These are phyloP conservation scores for Nothophoma quercina DNA, from an alignment of 2,329 filamentous ascomycete genomes.

Conservation along the genomic window DNA sequence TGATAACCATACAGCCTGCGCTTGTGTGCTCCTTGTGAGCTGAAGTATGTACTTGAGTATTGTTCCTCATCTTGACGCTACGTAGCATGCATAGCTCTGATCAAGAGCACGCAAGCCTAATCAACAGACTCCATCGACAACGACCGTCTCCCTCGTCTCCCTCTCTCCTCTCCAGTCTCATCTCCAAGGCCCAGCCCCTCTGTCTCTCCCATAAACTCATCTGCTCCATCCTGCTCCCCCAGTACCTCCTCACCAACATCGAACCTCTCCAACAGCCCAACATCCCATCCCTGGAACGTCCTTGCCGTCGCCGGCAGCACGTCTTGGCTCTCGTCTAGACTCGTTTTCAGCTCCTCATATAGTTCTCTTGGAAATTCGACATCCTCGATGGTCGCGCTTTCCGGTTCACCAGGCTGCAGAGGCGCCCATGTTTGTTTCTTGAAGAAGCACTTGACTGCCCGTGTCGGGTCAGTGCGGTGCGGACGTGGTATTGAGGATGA, in stretches of 20 bases:
- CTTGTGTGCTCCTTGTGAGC: too few relatives aligned
- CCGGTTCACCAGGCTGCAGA: constrained; percentile 40
- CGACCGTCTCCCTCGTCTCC: constrained; percentile 3
- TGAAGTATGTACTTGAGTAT: too few relatives aligned
- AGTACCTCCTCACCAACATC: constrained; percentile 30
- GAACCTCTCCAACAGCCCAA: constrained; percentile 68
- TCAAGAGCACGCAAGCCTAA: neutral
- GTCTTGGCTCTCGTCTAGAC: constrained; percentile 58
- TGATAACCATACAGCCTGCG: too few relatives aligned
- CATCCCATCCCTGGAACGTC: constrained; percentile 70
- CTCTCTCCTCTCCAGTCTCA: constrained; percentile 2
- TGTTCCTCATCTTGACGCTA: too few relatives aligned
- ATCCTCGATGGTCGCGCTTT: constrained; percentile 58
- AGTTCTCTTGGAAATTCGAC: constrained; percentile 60
- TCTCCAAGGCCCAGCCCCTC: neutral
- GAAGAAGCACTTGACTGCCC: constrained; percentile 67
- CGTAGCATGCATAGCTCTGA: too few relatives aligned
- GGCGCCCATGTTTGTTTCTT: constrained; percentile 44
- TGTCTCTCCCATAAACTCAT: neutral
- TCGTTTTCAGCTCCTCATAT: constrained; percentile 55
- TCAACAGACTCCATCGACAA: constrained; percentile 14
- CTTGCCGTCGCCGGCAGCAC: constrained; percentile 65
- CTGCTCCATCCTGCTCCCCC: neutral
- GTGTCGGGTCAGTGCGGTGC: constrained; percentile 47
- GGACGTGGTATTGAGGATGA: constrained; percentile 54